These are phyloP conservation scores for Aureobasidium sp. DNA, from an alignment of 2,329 filamentous ascomycete genomes.

Conservation along the genomic window DNA sequence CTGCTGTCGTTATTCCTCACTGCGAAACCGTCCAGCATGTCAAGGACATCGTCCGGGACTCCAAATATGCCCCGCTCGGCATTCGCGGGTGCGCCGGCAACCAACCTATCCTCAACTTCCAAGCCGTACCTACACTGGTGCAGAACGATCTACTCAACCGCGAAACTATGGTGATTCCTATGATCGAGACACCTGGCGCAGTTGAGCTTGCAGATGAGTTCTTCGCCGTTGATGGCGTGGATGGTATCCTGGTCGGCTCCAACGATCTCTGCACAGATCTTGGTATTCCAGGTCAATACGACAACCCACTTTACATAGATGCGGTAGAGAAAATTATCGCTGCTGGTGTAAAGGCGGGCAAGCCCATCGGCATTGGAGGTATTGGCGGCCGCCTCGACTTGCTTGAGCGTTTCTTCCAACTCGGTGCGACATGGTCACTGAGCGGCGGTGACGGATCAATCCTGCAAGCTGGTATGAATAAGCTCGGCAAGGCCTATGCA, in stretches of 20 bases:
- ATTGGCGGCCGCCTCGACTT: constrained; percentile 43
- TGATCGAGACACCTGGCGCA: constrained; percentile 47
- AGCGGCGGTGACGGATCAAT: constrained; percentile 41
- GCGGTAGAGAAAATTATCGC: constrained; percentile 39
- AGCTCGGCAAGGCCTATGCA: constrained; percentile 23
- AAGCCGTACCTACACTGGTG: constrained; percentile 27
- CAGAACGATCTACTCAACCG: constrained; percentile 39
- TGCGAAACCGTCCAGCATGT: constrained; percentile 43
- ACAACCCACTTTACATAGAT: constrained; percentile 36
- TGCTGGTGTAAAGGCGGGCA: constrained; percentile 44
- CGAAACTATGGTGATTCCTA: constrained; percentile 46
- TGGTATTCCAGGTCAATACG: constrained; percentile 47
- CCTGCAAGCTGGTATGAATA: constrained; percentile 41
- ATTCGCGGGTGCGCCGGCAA: constrained; percentile 41
- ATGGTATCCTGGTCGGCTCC: constrained; percentile 48
- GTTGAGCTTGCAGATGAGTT: constrained; percentile 47
- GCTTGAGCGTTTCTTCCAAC: constrained; percentile 43
- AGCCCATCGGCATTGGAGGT: constrained; percentile 47
- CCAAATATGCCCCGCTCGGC: constrained; percentile 45
- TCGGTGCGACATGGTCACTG: constrained; percentile 45
- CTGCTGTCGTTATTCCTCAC: constrained; percentile 48
- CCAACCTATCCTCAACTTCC: constrained; percentile 42
- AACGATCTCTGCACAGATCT: constrained; percentile 51
- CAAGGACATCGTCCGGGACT: constrained; percentile 39
- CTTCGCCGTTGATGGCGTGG: constrained; percentile 46